phyloP scores from a whole-genome alignment of 1,284 basidiomycete genomes.

The Pterulicium gracile region DNA sequence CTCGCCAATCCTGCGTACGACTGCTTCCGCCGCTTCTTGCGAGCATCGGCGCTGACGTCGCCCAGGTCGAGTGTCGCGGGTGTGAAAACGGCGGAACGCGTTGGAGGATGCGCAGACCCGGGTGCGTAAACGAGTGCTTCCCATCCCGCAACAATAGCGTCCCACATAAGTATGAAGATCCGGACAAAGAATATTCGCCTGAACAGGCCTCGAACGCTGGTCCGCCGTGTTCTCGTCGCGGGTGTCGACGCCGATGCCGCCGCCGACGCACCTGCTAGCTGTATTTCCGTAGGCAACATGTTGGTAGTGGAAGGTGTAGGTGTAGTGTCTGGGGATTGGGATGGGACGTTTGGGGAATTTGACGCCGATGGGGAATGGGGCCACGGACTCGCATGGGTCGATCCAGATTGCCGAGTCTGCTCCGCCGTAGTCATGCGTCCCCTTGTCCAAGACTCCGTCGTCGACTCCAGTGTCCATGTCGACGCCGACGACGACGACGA shows the following conservation, averaged over 20 bases:
- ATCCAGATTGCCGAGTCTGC: not conserved
- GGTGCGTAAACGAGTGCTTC: not conserved
- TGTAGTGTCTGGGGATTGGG: slow-evolving; percentile 19
- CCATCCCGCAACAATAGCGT: not conserved
- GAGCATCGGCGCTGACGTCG: too few relatives aligned
- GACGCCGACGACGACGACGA: not conserved
- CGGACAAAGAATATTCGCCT: slow-evolving; percentile 37
- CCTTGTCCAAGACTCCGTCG: too few relatives aligned
- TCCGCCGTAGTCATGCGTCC: slow-evolving; percentile 2
- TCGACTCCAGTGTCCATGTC: too few relatives aligned
- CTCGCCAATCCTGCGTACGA: not conserved
- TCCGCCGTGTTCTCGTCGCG: not conserved
- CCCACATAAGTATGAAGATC: not conserved
- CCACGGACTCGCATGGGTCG: slow-evolving; percentile 18
- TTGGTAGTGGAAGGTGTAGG: slow-evolving; percentile 16
- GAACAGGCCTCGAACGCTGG: slow-evolving; percentile 23
- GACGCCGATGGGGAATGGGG: slow-evolving; percentile 17
- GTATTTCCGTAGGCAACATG: too few relatives aligned
- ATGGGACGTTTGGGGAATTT: slow-evolving; percentile 15
- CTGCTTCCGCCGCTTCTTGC: not conserved
- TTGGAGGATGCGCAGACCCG: too few relatives aligned
- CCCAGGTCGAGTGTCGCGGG: too few relatives aligned
- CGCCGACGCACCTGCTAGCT: not conserved
- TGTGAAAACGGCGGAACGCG: too few relatives aligned
- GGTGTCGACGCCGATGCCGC: not conserved